Evolutionary conservation across 2,329 filamentous ascomycete species (phyloP).

Genomic region (Penicillium sp.): DNA sequence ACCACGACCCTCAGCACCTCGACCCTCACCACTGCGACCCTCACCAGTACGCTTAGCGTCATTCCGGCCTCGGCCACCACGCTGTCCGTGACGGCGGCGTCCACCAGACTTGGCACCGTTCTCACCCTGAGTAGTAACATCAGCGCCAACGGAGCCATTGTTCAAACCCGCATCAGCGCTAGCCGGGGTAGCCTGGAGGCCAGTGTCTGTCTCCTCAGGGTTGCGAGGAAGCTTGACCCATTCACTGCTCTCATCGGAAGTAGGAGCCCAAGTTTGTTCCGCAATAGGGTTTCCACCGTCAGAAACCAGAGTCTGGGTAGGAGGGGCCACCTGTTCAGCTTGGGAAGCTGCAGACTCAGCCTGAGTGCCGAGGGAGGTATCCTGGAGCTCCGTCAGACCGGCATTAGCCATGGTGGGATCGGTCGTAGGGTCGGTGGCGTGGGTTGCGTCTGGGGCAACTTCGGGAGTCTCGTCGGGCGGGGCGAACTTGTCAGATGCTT

Average conservation of each 20-base stretch:
- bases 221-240: slow-evolving; percentile 71
- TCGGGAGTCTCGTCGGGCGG: slow-evolving; percentile 28
- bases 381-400: slow-evolving; percentile 51
- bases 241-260: slow-evolving; percentile 49
- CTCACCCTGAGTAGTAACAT: slow-evolving; percentile 33
- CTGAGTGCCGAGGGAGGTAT: slow-evolving; percentile 47
- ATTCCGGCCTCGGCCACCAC: slow-evolving; percentile 32
- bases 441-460: slow-evolving; percentile 25
- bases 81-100: slow-evolving; percentile 22
- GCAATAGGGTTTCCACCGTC: slow-evolving; percentile 41
- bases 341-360: slow-evolving; percentile 30
- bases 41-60: slow-evolving; percentile 24
- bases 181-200: slow-evolving; percentile 53
- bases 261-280: slow-evolving; percentile 46
- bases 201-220: slow-evolving; percentile 63
- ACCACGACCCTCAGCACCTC: slow-evolving; percentile 29
- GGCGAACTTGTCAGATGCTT: slow-evolving; percentile 40
- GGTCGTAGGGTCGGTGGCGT: slow-evolving; percentile 28
- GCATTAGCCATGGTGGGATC: slow-evolving; percentile 56
- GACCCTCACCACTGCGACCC: slow-evolving; percentile 6
- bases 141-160: slow-evolving; percentile 47
- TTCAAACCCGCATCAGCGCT: slow-evolving; percentile 52
- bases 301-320: slow-evolving; percentile 36
- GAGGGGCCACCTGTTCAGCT: slow-evolving; percentile 24
- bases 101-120: slow-evolving; percentile 37